These are phyloP conservation scores for Irpex lacteus DNA, from an alignment of 1,284 basidiomycete genomes.

Conservation along the genomic window DNA sequence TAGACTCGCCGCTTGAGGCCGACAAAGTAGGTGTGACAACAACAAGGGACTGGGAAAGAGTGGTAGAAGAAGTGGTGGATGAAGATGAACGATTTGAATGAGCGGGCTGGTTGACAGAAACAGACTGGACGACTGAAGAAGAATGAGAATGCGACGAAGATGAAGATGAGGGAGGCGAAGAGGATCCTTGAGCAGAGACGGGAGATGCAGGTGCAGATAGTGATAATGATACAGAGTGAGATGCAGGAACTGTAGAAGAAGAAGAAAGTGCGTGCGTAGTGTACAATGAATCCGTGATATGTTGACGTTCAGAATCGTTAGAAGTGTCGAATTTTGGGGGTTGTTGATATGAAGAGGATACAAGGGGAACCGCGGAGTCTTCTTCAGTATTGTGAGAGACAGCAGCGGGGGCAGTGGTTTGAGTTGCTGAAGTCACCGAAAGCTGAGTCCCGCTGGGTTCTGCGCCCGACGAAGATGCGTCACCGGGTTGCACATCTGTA, in stretches of 20 bases:
- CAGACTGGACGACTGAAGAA: neutral
- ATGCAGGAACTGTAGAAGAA: slow-evolving; percentile 4
- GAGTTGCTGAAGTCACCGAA: neutral
- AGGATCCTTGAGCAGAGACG: slow-evolving; percentile 5
- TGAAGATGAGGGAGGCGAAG: slow-evolving; percentile 1
- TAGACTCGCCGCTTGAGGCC: slow-evolving; percentile 75
- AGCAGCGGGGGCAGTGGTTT: neutral
- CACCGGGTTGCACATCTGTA: neutral
- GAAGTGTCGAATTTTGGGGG: slow-evolving; percentile 5
- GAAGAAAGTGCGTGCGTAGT: slow-evolving; percentile 7
- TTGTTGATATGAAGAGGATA: neutral
- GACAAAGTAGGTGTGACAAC: slow-evolving; percentile 22
- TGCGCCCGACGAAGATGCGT: neutral
- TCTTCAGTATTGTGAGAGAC: neutral
- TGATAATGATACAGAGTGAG: slow-evolving; percentile 15
- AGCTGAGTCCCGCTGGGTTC: neutral
- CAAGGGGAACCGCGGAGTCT: neutral
- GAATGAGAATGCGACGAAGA: neutral
- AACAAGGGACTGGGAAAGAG: slow-evolving; percentile 13
- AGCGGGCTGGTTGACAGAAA: slow-evolving; percentile 6
- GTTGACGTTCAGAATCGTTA: slow-evolving; percentile 8
- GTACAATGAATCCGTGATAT: slow-evolving; percentile 13
- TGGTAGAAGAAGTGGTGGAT: slow-evolving; percentile 11
- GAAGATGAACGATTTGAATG: slow-evolving; percentile 7
- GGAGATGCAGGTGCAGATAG: slow-evolving; percentile 8